Percentiles rank a stretch among this genome's conserved stretches.
These are phyloP conservation scores for Cafeteria roenbergensis DNA, from an alignment of 108 stramenopile species.

Conservation along the genomic window DNA sequence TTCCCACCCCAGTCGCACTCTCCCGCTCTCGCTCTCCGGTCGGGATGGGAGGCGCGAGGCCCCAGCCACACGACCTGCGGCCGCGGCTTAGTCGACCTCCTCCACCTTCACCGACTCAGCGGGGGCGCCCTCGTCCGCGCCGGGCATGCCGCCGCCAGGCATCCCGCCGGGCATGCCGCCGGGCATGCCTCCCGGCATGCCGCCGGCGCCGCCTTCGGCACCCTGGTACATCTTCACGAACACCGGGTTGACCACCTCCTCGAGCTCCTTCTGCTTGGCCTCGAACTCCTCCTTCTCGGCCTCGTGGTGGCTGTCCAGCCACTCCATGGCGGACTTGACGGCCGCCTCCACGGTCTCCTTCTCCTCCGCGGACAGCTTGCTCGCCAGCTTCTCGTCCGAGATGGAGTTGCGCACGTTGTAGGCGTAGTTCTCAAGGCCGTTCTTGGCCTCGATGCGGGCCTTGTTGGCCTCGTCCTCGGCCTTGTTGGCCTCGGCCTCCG, in stretches of 20 bases:
- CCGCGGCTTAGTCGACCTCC: conserved; percentile 45
- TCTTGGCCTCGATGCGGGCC: conserved; percentile 87
- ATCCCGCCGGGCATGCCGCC: conserved; percentile 43
- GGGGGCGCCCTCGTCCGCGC: conserved; percentile 54
- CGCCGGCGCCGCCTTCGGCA: conserved; percentile 43
- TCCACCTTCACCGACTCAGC: conserved; percentile 42
- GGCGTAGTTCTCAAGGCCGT: conserved; percentile 86
- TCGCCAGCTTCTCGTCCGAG: conserved; percentile 64
- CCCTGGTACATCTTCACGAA: conserved; percentile 58
- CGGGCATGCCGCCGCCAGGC: conserved; percentile 39
- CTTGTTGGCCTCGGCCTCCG: conserved; percentile 93
- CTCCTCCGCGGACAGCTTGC: conserved; percentile 62
- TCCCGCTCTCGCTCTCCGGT: no score
- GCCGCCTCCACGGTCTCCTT: conserved; percentile 61
- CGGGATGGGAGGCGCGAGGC: no score
- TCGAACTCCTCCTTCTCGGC: conserved; percentile 95
- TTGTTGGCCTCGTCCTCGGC: conserved; percentile 90
- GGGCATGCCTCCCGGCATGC: conserved; percentile 49
- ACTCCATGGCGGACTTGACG: conserved; percentile 73
- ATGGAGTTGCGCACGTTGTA: conserved; percentile 81
- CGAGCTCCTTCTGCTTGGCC: conserved; percentile 90
- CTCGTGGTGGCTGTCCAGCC: conserved; percentile 75
- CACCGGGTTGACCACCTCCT: conserved; percentile 78
- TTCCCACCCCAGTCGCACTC: no score
- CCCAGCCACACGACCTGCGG: no score